Evolutionary conservation across 2,329 filamentous ascomycete species (phyloP).

Genomic region (Chaetomium olivaceum): DNA sequence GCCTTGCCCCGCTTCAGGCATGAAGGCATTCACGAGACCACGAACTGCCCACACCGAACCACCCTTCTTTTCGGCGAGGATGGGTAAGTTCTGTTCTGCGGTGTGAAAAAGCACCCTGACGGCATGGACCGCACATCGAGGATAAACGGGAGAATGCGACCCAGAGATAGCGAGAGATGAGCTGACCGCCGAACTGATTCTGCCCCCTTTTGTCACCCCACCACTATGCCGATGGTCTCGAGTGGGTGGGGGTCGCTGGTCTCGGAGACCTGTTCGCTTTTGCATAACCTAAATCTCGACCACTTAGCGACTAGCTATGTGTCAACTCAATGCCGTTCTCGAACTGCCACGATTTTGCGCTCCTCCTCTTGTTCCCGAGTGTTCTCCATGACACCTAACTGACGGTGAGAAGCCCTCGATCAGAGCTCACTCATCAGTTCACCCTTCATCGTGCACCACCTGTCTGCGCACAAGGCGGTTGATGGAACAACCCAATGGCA

Average conservation of each 20-base stretch:
- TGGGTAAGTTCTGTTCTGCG: background rate
- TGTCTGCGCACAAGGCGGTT: constrained; percentile 30
- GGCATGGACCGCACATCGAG: constrained; percentile 9
- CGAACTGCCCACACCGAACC: no score
- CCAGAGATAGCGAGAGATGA: constrained; percentile 5
- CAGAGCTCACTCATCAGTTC: constrained; percentile 6
- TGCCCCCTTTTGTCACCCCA: constrained; percentile 27
- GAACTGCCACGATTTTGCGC: background rate
- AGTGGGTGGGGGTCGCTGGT: constrained; percentile 22
- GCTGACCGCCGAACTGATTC: constrained; percentile 8
- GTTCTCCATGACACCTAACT: background rate
- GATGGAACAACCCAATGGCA: constrained; percentile 31
- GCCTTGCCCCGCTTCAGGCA: constrained; percentile 27
- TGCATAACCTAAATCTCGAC: background rate
- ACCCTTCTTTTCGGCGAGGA: background rate
- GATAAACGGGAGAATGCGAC: constrained; percentile 22
- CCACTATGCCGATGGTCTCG: constrained; percentile 12
- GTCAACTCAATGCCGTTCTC: background rate
- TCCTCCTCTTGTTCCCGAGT: background rate
- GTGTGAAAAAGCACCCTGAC: background rate
- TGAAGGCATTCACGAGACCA: constrained; percentile 11
- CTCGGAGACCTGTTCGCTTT: constrained; percentile 19
- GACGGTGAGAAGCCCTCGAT: background rate
- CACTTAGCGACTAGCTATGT: background rate
- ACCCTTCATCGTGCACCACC: constrained; percentile 25